Conservation (phyloP, 2,329 filamentous ascomycete species). For the Allantophomopsis cytisporea region DNA sequence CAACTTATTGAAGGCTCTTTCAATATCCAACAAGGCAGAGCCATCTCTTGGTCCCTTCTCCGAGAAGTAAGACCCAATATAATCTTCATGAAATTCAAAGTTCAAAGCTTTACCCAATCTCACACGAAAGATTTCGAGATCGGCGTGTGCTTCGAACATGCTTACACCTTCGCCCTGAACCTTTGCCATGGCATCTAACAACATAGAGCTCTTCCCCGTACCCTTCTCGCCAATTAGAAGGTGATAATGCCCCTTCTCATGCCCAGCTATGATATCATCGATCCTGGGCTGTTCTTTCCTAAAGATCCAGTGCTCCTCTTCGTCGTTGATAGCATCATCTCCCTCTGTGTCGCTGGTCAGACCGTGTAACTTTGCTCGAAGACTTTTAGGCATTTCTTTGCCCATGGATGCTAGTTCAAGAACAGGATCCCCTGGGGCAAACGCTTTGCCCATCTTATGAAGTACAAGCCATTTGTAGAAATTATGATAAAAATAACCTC, state of each 20-base stretch:
- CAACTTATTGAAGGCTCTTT: slow-evolving; percentile 92
- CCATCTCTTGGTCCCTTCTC: slow-evolving; percentile 87
- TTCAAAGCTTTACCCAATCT: slow-evolving; percentile 87
- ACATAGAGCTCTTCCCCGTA: slow-evolving; percentile 92
- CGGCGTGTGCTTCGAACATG: slow-evolving; percentile 94
- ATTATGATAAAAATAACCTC: slow-evolving; percentile 67
- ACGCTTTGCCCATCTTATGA: slow-evolving; percentile 86
- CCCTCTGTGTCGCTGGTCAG: neutral
- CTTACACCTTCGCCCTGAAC: slow-evolving; percentile 78
- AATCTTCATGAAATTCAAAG: slow-evolving; percentile 96
- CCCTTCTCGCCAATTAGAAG: slow-evolving; percentile 91
- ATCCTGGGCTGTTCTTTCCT: slow-evolving; percentile 73
- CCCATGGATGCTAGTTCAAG: slow-evolving; percentile 62
- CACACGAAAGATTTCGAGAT: slow-evolving; percentile 89
- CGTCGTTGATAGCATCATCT: neutral
- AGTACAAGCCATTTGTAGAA: slow-evolving; percentile 84
- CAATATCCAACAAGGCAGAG: slow-evolving; percentile 85
- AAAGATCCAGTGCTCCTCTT: slow-evolving; percentile 57
- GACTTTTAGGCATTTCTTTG: slow-evolving; percentile 35
- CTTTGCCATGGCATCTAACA: slow-evolving; percentile 90
- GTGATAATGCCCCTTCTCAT: slow-evolving; percentile 70
- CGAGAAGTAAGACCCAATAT: slow-evolving; percentile 91
- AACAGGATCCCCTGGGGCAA: slow-evolving; percentile 82
- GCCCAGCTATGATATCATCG: slow-evolving; percentile 69
- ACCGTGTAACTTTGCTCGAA: neutral